Evolutionary conservation across 2,329 filamentous ascomycete genomes (phyloP).

Genomic region (Biscogniauxia sp.): DNA sequence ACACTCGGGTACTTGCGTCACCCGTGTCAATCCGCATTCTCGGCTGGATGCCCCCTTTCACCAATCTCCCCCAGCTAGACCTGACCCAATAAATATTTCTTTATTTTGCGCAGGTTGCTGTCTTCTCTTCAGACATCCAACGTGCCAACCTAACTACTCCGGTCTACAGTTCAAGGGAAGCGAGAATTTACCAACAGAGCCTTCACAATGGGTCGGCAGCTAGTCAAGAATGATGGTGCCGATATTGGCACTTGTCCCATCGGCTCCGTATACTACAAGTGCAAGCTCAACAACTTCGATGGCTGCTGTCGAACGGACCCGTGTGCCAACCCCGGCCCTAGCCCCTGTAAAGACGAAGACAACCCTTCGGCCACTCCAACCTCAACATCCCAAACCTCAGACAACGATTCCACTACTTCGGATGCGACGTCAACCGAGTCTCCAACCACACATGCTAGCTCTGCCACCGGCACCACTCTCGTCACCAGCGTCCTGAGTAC

Average conservation of each 20-base stretch:
- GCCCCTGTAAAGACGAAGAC: background rate
- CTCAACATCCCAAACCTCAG: background rate
- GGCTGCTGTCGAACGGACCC: constrained; percentile 48
- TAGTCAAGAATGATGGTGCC: background rate
- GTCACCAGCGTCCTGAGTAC: constrained; percentile 5
- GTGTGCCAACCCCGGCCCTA: constrained; percentile 36
- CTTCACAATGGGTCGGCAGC: background rate
- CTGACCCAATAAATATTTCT: background rate
- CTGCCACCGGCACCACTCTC: constrained; percentile 4
- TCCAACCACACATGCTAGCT: constrained; percentile 3
- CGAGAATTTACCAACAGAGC: background rate
- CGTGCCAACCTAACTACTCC: background rate
- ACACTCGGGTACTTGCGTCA: no score
- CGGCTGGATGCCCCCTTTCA: no score
- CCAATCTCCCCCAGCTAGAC: no score
- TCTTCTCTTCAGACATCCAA: background rate
- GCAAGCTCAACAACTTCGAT: constrained; percentile 34
- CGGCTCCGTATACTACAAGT: constrained; percentile 38
- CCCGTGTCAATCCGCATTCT: no score
- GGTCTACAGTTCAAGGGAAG: background rate
- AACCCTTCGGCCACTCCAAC: background rate
- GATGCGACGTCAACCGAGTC: constrained; percentile 18
- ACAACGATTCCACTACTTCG: background rate
- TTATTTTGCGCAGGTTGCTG: background rate
- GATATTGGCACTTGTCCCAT: constrained; percentile 25